Conservation (phyloP, 1,284 basidiomycete species). For the Irpex lacteus region DNA sequence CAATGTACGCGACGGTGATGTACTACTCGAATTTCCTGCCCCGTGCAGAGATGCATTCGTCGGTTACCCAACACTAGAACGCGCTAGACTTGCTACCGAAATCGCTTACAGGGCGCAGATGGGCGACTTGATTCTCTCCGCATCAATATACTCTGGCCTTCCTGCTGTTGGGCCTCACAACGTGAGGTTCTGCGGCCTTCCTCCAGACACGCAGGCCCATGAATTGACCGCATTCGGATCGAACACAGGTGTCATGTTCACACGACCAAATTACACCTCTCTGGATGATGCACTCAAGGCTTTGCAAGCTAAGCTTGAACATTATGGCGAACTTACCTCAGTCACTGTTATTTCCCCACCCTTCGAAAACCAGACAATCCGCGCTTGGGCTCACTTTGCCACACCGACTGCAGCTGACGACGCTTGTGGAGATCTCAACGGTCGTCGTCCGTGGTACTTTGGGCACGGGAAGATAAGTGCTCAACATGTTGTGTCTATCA, state of each 20-base stretch:
- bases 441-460: conserved; percentile 38
- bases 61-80: conserved; percentile 48
- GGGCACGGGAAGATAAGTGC: conserved; percentile 45
- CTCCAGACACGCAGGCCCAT: conserved; percentile 38
- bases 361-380: conserved; percentile 44
- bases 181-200: conserved; percentile 53
- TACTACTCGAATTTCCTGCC: conserved; percentile 43
- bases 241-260: conserved; percentile 48
- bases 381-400: conserved; percentile 52
- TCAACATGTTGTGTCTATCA: conserved; percentile 46
- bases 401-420: conserved; percentile 44
- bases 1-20: conserved; percentile 42
- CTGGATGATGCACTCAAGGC: conserved; percentile 35
- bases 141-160: conserved; percentile 47
- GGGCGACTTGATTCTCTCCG: conserved; percentile 39
- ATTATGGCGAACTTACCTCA: conserved; percentile 37
- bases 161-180: conserved; percentile 55
- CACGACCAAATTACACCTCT: conserved; percentile 45
- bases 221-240: conserved; percentile 44
- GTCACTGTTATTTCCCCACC: conserved; percentile 51
- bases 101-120: conserved; percentile 33
- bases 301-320: conserved; percentile 38
- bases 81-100: conserved; percentile 47
- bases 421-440: conserved; percentile 45
- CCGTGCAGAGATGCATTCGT: conserved; percentile 52